A percentile compares a stretch with the other conserved stretches of the same genome.
phyloP scores from a whole-genome alignment of 108 stramenopile genomes.

The Aurantiochytrium sp. region DNA sequence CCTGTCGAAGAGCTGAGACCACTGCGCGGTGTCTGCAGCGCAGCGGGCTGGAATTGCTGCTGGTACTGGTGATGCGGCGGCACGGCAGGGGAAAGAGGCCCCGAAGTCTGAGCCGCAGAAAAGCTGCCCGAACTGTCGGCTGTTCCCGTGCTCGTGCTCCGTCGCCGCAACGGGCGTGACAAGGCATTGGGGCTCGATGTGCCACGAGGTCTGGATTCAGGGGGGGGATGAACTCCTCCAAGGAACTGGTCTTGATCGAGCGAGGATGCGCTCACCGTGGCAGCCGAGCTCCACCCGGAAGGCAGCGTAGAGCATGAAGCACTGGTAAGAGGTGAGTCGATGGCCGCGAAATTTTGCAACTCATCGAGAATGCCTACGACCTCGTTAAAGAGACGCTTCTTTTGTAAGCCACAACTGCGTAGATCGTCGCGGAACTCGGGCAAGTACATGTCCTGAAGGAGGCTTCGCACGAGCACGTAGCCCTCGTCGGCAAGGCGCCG shows the following conservation, averaged over 20 bases:
- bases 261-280: not conserved
- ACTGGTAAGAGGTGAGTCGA: not conserved
- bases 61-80: not conserved
- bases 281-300: not conserved
- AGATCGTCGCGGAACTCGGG: conserved; percentile 10
- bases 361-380: not conserved
- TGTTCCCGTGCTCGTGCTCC: not conserved
- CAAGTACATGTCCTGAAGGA: not conserved
- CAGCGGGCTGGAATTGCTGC: not conserved
- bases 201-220: not conserved
- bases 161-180: not conserved
- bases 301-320: not conserved
- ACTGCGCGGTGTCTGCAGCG: not conserved
- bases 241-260: not conserved
- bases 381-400: not conserved
- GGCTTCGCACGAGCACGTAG: not conserved
- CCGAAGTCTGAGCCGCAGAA: not conserved
- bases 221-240: not conserved
- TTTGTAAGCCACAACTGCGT: not conserved
- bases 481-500: not conserved
- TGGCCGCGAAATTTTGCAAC: not conserved
- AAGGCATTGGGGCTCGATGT: not conserved
- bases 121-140: not conserved
- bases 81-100: not conserved
- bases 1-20: not conserved